Conservation (phyloP, 441 rosid species). For the Viola pubescens region DNA sequence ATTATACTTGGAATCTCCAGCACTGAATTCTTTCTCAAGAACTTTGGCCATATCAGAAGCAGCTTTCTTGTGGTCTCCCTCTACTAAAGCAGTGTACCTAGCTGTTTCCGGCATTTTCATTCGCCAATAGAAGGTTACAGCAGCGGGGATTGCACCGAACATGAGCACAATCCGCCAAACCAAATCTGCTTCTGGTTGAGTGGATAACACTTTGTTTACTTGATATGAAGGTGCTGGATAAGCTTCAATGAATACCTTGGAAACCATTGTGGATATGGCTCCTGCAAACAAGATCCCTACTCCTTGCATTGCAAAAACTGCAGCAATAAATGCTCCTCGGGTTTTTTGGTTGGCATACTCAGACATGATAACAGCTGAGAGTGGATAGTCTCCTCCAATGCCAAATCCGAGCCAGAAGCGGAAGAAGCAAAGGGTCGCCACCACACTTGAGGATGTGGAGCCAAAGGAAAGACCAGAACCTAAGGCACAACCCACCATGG, state of each 20-base stretch:
- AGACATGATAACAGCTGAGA: conserved; percentile 54
- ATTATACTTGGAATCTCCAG: background rate
- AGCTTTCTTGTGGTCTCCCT: conserved; percentile 44
- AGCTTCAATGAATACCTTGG: conserved; percentile 24
- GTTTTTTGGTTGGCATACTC: conserved; percentile 53
- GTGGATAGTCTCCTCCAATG: conserved; percentile 58
- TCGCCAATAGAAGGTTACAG: conserved; percentile 47
- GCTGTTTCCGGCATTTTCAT: conserved; percentile 65
- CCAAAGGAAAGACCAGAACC: conserved; percentile 52
- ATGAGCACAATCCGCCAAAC: conserved; percentile 46
- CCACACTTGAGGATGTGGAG: conserved; percentile 27
- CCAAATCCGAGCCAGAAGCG: conserved; percentile 56
- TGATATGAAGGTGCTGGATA: conserved; percentile 26
- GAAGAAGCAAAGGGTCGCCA: conserved; percentile 45
- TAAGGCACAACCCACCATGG: conserved; percentile 45
- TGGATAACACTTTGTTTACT: conserved; percentile 22
- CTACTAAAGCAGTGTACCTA: conserved; percentile 52
- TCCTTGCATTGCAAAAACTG: conserved; percentile 63
- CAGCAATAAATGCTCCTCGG: conserved; percentile 51
- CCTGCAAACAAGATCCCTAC: conserved; percentile 46
- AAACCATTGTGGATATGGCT: conserved; percentile 36
- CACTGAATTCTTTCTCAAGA: conserved; percentile 23
- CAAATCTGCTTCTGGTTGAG: conserved; percentile 38
- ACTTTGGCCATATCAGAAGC: conserved; percentile 53
- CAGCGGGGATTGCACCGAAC: conserved; percentile 52